These are phyloP conservation scores for Olyra latifolia DNA, from an alignment of 176 grass and related monocot genomes.

Conservation along the genomic window DNA sequence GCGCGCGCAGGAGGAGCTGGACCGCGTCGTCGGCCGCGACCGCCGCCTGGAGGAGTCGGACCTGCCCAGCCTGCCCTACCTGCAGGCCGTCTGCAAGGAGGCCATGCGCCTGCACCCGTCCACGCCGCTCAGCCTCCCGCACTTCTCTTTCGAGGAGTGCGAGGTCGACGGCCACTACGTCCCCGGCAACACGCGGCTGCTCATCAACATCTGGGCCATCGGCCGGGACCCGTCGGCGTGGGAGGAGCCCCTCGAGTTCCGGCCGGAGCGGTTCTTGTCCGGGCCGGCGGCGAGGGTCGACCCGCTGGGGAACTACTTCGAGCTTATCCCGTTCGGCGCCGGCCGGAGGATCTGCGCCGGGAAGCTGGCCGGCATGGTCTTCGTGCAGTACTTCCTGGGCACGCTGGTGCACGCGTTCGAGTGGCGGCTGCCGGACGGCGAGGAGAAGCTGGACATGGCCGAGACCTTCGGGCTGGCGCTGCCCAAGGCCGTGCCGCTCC, in stretches of 20 bases:
- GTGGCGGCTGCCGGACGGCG: constrained; percentile 59
- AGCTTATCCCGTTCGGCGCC: constrained; percentile 85
- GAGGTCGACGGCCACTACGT: constrained; percentile 54
- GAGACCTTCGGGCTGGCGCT: constrained; percentile 71
- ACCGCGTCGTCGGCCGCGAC: constrained; percentile 52
- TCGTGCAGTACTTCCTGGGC: constrained; percentile 76
- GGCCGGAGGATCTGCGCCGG: constrained; percentile 78
- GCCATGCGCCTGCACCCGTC: constrained; percentile 75
- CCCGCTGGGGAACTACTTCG: constrained; percentile 73
- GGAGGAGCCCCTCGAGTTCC: constrained; percentile 60
- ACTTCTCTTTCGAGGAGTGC: constrained; percentile 74
- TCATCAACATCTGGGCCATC: constrained; percentile 86
- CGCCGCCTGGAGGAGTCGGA: constrained; percentile 63
- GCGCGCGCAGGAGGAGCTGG: constrained; percentile 61
- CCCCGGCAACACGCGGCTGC: constrained; percentile 56
- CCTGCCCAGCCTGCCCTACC: constrained; percentile 55
- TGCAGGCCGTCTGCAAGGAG: constrained; percentile 76
- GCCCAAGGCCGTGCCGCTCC: constrained; percentile 71
- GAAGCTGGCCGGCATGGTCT: constrained; percentile 77
- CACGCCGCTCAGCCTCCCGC: constrained; percentile 72
- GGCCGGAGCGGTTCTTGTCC: constrained; percentile 66
- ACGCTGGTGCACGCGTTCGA: constrained; percentile 70
- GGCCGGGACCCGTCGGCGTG: constrained; percentile 62
- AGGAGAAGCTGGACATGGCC: constrained; percentile 55
- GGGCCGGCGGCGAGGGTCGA: constrained; percentile 38